Evolutionary conservation across 306 rosid species (phyloP).

Genomic region (Malus sieversii): DNA sequence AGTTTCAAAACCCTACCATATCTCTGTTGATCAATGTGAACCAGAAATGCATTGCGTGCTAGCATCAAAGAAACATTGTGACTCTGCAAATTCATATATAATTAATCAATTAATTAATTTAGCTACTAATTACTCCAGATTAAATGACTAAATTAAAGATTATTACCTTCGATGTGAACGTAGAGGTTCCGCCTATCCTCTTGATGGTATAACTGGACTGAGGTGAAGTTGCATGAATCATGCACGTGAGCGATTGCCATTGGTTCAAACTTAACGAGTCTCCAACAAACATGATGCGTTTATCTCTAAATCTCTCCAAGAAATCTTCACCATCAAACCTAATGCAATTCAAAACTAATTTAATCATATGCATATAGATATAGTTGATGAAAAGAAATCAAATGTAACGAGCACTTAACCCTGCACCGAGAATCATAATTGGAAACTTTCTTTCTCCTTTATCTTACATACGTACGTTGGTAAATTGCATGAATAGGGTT

Average conservation of each 20-base stretch:
- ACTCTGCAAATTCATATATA: conserved; percentile 16
- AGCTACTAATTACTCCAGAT: background rate
- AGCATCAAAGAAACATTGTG: conserved; percentile 29
- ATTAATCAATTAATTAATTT: background rate
- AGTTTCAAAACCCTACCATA: conserved; percentile 21
- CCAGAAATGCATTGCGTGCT: conserved; percentile 15
- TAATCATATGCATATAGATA: background rate
- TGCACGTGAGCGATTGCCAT: conserved; percentile 33
- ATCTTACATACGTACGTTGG: conserved; percentile 24
- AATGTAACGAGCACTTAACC: background rate
- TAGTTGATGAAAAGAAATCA: too few species aligned
- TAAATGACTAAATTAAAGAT: too few species aligned
- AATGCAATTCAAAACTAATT: background rate
- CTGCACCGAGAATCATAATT: background rate
- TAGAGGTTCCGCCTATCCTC: background rate
- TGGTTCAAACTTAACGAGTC: conserved; percentile 36
- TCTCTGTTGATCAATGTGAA: background rate
- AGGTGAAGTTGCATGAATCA: conserved; percentile 17
- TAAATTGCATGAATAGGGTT: conserved; percentile 24
- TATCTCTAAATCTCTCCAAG: conserved; percentile 17
- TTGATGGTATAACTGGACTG: background rate
- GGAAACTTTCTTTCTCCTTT: background rate
- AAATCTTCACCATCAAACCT: conserved; percentile 21
- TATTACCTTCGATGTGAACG: conserved; percentile 21
- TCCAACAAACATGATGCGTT: conserved; percentile 27